These are phyloP conservation scores for Saturnispora dispora DNA, from an alignment of 805 yeast genomes.

Conservation along the genomic window DNA sequence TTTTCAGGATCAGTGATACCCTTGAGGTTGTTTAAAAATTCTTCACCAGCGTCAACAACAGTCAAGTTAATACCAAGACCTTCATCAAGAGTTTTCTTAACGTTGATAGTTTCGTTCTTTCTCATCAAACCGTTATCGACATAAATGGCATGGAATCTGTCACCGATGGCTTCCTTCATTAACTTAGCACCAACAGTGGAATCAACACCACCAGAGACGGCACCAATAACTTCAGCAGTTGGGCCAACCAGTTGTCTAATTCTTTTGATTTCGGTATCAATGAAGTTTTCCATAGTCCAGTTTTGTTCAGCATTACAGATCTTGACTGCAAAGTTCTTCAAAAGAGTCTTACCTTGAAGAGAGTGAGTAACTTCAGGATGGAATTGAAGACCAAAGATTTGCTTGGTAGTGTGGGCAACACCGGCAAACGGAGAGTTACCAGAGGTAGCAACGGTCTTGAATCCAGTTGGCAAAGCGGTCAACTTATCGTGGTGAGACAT, in stretches of 20 bases:
- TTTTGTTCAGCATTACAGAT: slow-evolving; percentile 81
- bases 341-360: slow-evolving; percentile 74
- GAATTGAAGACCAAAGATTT: slow-evolving; percentile 92
- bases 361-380: slow-evolving; percentile 99
- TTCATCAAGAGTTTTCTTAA: slow-evolving; percentile 79
- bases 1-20: slow-evolving; percentile 98
- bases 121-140: slow-evolving; percentile 98
- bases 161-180: slow-evolving; percentile 97
- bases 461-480: slow-evolving; percentile 81
- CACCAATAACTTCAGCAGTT: slow-evolving; percentile 97
- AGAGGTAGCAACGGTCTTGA: slow-evolving; percentile 81
- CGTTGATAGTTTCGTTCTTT: slow-evolving; percentile 82
- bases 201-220: slow-evolving; percentile 99
- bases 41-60: slow-evolving; percentile 89
- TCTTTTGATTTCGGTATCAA: slow-evolving; percentile 92
- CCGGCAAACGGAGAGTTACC: slow-evolving; percentile 95
- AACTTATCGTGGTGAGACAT: slow-evolving; percentile 99
- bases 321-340: slow-evolving; percentile 86
- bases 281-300: slow-evolving; percentile 98
- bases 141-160: slow-evolving; percentile 94
- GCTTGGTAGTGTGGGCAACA: slow-evolving; percentile 62
- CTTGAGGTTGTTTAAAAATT: slow-evolving; percentile 74
- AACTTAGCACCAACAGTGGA: slow-evolving; percentile 98
- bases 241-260: slow-evolving; percentile 91
- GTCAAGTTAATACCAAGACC: slow-evolving; percentile 93